These are phyloP conservation scores for Spiraea crenata DNA, from an alignment of 331 rosid genomes.

Conservation along the genomic window DNA sequence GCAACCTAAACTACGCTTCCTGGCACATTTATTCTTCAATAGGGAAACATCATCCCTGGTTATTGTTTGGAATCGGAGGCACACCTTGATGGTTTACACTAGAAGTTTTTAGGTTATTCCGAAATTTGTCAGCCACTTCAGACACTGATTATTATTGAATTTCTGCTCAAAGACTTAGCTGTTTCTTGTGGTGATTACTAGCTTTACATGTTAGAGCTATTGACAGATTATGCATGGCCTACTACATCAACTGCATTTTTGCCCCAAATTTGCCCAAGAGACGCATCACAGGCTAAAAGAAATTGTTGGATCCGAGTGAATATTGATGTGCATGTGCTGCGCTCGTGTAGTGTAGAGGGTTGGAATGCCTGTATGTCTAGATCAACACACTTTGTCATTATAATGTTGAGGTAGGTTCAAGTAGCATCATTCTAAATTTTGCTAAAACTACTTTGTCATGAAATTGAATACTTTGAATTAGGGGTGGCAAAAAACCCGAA, in stretches of 20 bases:
- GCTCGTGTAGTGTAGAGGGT: too few relatives aligned
- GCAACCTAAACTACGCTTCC: conserved; percentile 31
- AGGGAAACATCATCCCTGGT: neutral
- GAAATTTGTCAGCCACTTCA: neutral
- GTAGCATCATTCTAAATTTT: too few relatives aligned
- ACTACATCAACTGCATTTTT: neutral
- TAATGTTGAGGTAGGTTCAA: too few relatives aligned
- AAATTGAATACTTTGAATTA: too few relatives aligned
- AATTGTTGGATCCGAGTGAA: too few relatives aligned
- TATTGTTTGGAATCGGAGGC: neutral
- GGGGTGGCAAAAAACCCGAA: too few relatives aligned
- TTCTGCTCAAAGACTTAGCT: neutral
- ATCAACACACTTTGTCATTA: too few relatives aligned
- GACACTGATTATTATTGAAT: neutral
- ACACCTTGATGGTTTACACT: neutral
- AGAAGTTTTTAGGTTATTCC: neutral
- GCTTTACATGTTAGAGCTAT: neutral
- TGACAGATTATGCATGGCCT: neutral
- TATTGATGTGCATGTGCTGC: too few relatives aligned
- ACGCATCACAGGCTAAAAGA: too few relatives aligned
- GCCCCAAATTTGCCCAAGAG: too few relatives aligned
- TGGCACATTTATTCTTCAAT: neutral
- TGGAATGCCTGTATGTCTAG: too few relatives aligned
- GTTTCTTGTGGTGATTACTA: neutral
- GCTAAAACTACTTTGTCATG: too few relatives aligned